Conservation (phyloP, 257 asterid genomes). For the Capsicum rhomboideum region DNA sequence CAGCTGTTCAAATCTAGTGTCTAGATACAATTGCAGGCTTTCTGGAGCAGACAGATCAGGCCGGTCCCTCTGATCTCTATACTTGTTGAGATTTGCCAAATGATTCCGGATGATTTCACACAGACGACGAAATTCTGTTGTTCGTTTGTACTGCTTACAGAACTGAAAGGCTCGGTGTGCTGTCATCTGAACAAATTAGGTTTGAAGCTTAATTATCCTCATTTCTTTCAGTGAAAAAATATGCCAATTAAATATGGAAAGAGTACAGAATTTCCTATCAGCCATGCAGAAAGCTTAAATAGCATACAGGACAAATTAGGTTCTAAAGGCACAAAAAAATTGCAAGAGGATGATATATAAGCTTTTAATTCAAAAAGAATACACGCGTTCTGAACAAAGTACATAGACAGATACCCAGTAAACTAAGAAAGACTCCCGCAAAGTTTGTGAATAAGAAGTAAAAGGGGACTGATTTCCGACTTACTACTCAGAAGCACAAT, state of each 20-base stretch:
- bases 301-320: neutral
- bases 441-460: neutral
- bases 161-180: conserved; percentile 97
- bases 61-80: conserved; percentile 87
- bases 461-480: neutral
- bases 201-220: neutral
- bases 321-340: neutral
- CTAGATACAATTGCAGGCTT: conserved; percentile 82
- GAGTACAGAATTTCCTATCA: neutral
- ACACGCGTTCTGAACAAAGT: neutral
- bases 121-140: conserved; percentile 81
- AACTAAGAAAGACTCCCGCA: neutral
- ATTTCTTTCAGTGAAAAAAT: neutral
- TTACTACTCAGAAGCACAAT: neutral
- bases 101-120: conserved; percentile 91
- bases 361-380: neutral
- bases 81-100: conserved; percentile 85
- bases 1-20: conserved; percentile 88
- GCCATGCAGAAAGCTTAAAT: neutral
- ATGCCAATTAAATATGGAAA: neutral
- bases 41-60: conserved; percentile 90
- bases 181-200: conserved; percentile 53
- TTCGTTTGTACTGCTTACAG: conserved; percentile 89
- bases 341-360: neutral
- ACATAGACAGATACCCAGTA: neutral